Evolutionary conservation across 2,329 filamentous ascomycete species (phyloP).

Genomic region (Penicillium janthinellum): DNA sequence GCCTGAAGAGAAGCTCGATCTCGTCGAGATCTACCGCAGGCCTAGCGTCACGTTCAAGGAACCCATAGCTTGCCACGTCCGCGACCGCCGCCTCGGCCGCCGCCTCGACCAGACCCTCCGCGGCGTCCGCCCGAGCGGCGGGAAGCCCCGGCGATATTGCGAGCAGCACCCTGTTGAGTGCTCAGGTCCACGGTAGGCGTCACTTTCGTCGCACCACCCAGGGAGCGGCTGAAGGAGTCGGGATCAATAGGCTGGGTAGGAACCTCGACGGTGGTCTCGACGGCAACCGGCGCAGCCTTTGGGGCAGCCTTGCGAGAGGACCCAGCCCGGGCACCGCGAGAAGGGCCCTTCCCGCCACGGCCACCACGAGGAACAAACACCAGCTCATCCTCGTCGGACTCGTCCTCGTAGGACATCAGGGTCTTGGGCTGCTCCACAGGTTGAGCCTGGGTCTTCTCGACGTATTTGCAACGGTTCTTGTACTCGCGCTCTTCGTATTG

Average conservation of each 20-base stretch:
- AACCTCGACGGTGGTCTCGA: slow-evolving; percentile 43
- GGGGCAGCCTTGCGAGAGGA: slow-evolving; percentile 35
- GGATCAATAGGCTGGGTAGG: slow-evolving; percentile 52
- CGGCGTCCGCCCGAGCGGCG: slow-evolving; percentile 39
- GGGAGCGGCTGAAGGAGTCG: slow-evolving; percentile 50
- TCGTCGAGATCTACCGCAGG: slow-evolving; percentile 22
- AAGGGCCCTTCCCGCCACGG: slow-evolving; percentile 40
- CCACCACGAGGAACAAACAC: slow-evolving; percentile 49
- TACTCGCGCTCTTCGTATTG: slow-evolving; percentile 50
- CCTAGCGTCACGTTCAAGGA: slow-evolving; percentile 40
- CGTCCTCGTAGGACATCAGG: slow-evolving; percentile 51
- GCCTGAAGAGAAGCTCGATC: slow-evolving; percentile 17
- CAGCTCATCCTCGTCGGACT: slow-evolving; percentile 52
- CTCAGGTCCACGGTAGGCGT: slow-evolving; percentile 34
- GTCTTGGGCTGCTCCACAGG: slow-evolving; percentile 45
- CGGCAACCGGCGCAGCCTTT: slow-evolving; percentile 27
- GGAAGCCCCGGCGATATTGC: slow-evolving; percentile 37
- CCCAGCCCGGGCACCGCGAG: slow-evolving; percentile 31
- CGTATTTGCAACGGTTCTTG: slow-evolving; percentile 49
- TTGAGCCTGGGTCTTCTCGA: slow-evolving; percentile 45
- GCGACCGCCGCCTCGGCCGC: slow-evolving; percentile 38
- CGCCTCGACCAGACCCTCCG: slow-evolving; percentile 37
- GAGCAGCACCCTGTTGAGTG: slow-evolving; percentile 36
- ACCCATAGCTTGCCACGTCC: slow-evolving; percentile 50
- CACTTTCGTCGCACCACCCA: slow-evolving; percentile 34